Conservation (phyloP, 208 protist species). For the Acanthamoeba sp. region DNA sequence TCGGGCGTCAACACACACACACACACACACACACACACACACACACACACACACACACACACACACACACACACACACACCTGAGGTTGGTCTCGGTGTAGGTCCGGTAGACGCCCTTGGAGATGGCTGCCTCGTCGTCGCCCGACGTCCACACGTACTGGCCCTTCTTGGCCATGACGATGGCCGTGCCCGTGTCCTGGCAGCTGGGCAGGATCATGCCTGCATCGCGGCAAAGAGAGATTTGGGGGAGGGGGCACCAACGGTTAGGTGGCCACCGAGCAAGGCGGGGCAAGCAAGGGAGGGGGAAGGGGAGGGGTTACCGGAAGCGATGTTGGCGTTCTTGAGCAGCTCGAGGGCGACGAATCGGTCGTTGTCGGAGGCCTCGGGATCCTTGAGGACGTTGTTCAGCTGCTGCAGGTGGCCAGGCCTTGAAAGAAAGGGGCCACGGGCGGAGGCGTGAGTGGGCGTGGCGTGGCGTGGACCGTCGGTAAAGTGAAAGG, state of each 20-base stretch:
- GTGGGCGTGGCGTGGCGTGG: too few species aligned
- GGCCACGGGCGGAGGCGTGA: too few species aligned
- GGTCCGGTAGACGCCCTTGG: slow-evolving; percentile 95
- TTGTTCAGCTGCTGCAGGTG: slow-evolving; percentile 95
- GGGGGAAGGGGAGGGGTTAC: too few species aligned
- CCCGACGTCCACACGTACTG: slow-evolving; percentile 92
- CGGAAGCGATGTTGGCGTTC: slow-evolving; percentile 97
- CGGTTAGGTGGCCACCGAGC: too few species aligned
- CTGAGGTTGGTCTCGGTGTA: slow-evolving; percentile 96
- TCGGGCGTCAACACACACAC: too few species aligned
- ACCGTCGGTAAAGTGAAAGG: not conserved
- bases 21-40: too few species aligned
- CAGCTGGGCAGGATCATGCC: slow-evolving; percentile 94
- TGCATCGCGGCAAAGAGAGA: too few species aligned
- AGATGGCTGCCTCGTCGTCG: slow-evolving; percentile 94
- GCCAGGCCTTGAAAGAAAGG: slow-evolving; percentile 58
- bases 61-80: too few species aligned
- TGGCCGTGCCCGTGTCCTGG: slow-evolving; percentile 98
- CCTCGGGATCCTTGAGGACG: slow-evolving; percentile 97
- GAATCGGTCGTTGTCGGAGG: slow-evolving; percentile 97
- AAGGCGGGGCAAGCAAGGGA: too few species aligned
- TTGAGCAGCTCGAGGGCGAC: slow-evolving; percentile 97
- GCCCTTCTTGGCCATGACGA: slow-evolving; percentile 96
- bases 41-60: too few species aligned
- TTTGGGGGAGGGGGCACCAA: too few species aligned